Evolutionary conservation across 345 rosid genomes (phyloP), one percentile per base, ranked within the genome.

Genomic region (Diplotaxis tenuifolia): DNA sequence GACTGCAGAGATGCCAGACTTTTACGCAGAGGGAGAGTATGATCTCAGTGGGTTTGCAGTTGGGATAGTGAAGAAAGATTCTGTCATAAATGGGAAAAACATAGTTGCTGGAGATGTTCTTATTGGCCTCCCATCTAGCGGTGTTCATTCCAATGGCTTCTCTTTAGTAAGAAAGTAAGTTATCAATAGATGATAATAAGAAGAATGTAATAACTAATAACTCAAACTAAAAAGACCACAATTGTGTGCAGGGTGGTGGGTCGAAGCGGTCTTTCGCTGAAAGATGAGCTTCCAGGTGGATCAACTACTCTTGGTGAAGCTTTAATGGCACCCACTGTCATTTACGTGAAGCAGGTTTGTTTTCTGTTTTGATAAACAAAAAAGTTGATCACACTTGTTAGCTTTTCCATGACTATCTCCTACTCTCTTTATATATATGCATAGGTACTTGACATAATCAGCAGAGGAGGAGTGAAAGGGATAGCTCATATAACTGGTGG

Each of bases 1-100:
- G 98, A 90, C 98, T 65, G 98, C 96, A 73, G 96, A 95, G 88
- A 95, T 92, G 99, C 98, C 98, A 0, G 90, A 81, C 67, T 92
- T 95, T 83, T 95, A 95, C 64, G 84, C 86, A 18, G 83, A 86
- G 9, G 94, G 97, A 0, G 97, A 95, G 66, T 95, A 92, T 20
- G 99, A 95, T 65, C 93, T 90, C 12, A 92, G 97, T 54, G 98
- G 99, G 27, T 92, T 87, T 84, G 99, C 96, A 0, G 96, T 95
- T 38, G 99, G 99, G 59, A 80, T 83, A 29, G 97, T 95, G 25
- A 87, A 87, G 72, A 90, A 86, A 86, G 84, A 79, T 49, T 83
- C 96, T 2, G 88, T 90, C 18, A 92, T 95, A 64, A 86, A 95
- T 47, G 99, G 99, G 14, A 89, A 85, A 80, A 84, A 75, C 79